Percentiles rank a stretch among this genome's conserved stretches.
These are phyloP conservation scores for Rhizopus delemar DNA, from an alignment of 371 early-diverging fungal genomes.

Conservation along the genomic window DNA sequence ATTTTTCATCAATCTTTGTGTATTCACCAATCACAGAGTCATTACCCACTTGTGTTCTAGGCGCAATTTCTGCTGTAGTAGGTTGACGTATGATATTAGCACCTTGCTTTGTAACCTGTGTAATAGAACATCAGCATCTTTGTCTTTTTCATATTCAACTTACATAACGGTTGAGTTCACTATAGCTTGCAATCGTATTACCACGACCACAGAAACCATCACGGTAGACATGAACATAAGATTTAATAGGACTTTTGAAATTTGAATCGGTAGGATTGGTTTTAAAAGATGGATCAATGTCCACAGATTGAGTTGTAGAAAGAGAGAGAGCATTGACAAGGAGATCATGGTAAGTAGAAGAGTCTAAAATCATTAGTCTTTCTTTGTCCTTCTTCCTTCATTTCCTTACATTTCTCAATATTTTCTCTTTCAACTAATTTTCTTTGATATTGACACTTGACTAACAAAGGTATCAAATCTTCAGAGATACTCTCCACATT, in stretches of 20 bases:
- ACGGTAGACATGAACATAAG: conserved; percentile 49
- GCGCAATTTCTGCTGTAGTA: conserved; percentile 63
- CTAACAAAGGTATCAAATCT: conserved; percentile 83
- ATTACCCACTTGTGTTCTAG: conserved; percentile 79
- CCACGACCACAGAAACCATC: conserved; percentile 72
- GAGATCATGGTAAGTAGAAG: conserved; percentile 31
- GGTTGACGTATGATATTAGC: conserved; percentile 58
- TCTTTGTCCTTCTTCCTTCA: background rate
- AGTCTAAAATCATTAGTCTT: conserved; percentile 27
- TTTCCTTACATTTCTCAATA: conserved; percentile 61
- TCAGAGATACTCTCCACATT: conserved; percentile 76
- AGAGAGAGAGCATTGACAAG: conserved; percentile 49
- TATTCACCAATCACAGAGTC: conserved; percentile 91
- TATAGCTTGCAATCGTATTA: conserved; percentile 81
- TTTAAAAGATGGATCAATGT: conserved; percentile 31
- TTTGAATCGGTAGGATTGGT: conserved; percentile 29
- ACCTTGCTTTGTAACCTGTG: conserved; percentile 61
- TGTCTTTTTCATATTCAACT: conserved; percentile 20
- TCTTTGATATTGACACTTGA: conserved; percentile 76
- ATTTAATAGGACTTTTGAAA: conserved; percentile 52
- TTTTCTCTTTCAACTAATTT: conserved; percentile 67
- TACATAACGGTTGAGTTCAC: conserved; percentile 84
- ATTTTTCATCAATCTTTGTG: conserved; percentile 87
- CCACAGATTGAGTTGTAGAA: conserved; percentile 47
- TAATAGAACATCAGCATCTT: background rate